phyloP scores from a whole-genome alignment of 2,329 filamentous ascomycete species.

The Pseudophaeomoniella oleicola region DNA sequence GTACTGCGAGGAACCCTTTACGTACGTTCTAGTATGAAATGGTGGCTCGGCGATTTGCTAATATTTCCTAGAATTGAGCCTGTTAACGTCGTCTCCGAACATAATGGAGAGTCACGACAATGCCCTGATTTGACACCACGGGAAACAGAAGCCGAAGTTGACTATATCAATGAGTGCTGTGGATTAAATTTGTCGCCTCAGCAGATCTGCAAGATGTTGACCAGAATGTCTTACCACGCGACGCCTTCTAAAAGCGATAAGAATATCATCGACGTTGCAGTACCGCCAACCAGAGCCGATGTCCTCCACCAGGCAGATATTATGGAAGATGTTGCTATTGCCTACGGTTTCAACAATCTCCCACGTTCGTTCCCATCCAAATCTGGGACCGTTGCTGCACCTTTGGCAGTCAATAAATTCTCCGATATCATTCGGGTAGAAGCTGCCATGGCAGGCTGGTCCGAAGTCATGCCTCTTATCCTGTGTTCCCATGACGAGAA shows the following conservation, averaged over 20 bases:
- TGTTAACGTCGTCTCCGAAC: constrained; percentile 78
- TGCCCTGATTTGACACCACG: constrained; percentile 70
- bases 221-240: constrained; percentile 79
- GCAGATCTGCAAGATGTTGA: constrained; percentile 63
- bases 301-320: constrained; percentile 94
- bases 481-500: constrained; percentile 98
- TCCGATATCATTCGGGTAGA: constrained; percentile 80
- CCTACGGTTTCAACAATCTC: constrained; percentile 94
- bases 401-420: constrained; percentile 86
- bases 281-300: constrained; percentile 84
- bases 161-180: constrained; percentile 88
- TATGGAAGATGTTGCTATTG: constrained; percentile 96
- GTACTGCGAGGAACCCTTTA: constrained; percentile 79
- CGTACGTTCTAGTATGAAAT: no score
- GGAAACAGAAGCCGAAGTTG: constrained; percentile 65
- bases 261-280: constrained; percentile 63
- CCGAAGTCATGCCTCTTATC: constrained; percentile 88
- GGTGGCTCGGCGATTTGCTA: no score
- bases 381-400: constrained; percentile 71
- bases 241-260: constrained; percentile 55
- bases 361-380: constrained; percentile 77
- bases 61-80: constrained; percentile 55
- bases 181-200: constrained; percentile 63
- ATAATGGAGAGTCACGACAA: constrained; percentile 71
- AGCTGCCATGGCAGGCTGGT: constrained; percentile 88